Evolutionary conservation across 2,329 filamentous ascomycete species (phyloP).

Genomic region (Colletotrichum simmondsii): DNA sequence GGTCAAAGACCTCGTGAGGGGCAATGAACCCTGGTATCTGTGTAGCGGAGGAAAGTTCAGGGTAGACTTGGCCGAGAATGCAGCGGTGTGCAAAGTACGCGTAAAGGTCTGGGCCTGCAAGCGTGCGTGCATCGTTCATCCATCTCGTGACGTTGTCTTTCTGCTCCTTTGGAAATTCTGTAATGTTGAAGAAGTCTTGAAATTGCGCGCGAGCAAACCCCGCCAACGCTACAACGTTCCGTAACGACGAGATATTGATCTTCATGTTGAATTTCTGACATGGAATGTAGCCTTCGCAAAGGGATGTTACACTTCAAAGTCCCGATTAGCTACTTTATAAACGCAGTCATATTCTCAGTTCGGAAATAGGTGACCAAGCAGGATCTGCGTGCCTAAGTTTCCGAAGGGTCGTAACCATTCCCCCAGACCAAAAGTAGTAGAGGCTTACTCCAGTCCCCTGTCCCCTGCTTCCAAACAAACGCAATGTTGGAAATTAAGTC

Average conservation of each 20-base stretch:
- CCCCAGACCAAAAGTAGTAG: too few relatives aligned
- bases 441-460: too few relatives aligned
- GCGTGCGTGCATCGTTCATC: constrained; percentile 1
- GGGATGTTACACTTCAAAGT: too few relatives aligned
- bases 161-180: constrained; percentile 22
- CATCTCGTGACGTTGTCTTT: constrained; percentile 21
- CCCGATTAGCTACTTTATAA: too few relatives aligned
- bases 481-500: too few relatives aligned
- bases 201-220: background rate
- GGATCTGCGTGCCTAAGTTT: background rate
- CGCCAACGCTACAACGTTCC: background rate
- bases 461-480: too few relatives aligned
- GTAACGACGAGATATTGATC: background rate
- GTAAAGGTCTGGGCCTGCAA: constrained; percentile 9
- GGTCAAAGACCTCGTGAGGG: constrained; percentile 37
- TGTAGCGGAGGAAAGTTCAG: background rate
- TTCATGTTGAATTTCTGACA: background rate
- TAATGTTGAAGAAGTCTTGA: constrained; percentile 14
- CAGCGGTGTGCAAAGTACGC: constrained; percentile 24
- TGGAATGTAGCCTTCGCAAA: background rate
- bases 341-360: too few relatives aligned
- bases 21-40: constrained; percentile 35
- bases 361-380: too few relatives aligned
- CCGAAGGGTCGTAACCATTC: too few relatives aligned
- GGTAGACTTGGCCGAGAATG: constrained; percentile 25